Evolutionary conservation across 1,284 basidiomycete species (phyloP).

Genomic region (Moesziomyces antarcticus): DNA sequence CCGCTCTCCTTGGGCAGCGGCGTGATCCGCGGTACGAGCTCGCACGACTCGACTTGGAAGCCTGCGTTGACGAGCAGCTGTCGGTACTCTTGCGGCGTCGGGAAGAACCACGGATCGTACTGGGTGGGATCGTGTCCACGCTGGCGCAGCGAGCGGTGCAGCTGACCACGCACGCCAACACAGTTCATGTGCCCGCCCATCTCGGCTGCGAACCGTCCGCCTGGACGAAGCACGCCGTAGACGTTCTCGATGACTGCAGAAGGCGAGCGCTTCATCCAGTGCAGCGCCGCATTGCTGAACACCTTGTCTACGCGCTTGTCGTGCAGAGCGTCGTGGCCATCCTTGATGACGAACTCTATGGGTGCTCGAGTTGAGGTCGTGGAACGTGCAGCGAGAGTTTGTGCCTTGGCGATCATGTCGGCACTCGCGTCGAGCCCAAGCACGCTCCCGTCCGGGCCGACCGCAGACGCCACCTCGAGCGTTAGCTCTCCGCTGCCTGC

Average conservation of each 20-base stretch:
- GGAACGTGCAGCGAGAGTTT: background rate
- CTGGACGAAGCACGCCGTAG: conserved; percentile 2
- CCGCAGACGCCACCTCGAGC: conserved; percentile 10
- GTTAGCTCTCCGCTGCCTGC: conserved; percentile 46
- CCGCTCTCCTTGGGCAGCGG: conserved; percentile 16
- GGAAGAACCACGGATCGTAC: conserved; percentile 45
- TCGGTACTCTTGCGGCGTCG: conserved; percentile 17
- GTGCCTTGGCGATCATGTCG: conserved; percentile 44
- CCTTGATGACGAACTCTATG: conserved; percentile 13
- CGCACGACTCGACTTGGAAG: conserved; percentile 27
- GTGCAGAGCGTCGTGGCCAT: conserved; percentile 16
- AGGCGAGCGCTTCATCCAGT: conserved; percentile 42
- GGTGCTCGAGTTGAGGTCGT: background rate
- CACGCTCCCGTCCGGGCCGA: conserved; percentile 20
- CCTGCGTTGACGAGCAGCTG: conserved; percentile 15
- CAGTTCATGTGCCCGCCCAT: conserved; percentile 39
- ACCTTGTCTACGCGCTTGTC: conserved; percentile 28
- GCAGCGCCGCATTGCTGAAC: conserved; percentile 47
- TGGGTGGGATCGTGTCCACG: conserved; percentile 11
- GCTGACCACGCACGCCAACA: conserved; percentile 26
- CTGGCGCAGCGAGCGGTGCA: conserved; percentile 9
- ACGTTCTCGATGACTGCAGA: conserved; percentile 7
- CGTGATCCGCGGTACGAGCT: conserved; percentile 32
- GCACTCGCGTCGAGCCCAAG: conserved; percentile 27
- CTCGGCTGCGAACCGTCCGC: conserved; percentile 34